Evolutionary conservation across 2,329 filamentous ascomycete species (phyloP).

Genomic region (Botrytis fabae): DNA sequence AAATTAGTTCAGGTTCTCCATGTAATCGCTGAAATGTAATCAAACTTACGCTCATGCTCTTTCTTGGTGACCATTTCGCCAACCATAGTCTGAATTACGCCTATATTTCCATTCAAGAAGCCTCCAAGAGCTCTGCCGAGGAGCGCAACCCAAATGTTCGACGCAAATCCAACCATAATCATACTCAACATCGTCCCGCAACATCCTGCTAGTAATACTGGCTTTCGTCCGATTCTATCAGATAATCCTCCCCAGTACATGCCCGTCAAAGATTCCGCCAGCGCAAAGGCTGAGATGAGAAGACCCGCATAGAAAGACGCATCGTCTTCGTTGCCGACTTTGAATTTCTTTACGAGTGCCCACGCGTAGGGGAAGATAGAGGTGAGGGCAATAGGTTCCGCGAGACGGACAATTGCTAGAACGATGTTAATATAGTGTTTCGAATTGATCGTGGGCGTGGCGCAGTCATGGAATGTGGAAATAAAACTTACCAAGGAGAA

Average conservation of each 20-base stretch:
- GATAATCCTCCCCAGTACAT: constrained; percentile 87
- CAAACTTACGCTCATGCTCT: constrained; percentile 28
- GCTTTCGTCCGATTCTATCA: constrained; percentile 81
- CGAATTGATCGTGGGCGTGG: constrained; percentile 9
- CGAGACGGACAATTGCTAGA: constrained; percentile 84
- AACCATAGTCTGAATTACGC: constrained; percentile 84
- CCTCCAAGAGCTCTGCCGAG: constrained; percentile 75
- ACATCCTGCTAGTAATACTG: constrained; percentile 78
- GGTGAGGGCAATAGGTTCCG: constrained; percentile 88
- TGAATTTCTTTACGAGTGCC: constrained; percentile 75
- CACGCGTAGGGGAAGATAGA: constrained; percentile 93
- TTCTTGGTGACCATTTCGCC: constrained; percentile 75
- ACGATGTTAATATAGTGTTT: constrained; percentile 25
- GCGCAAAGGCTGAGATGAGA: constrained; percentile 82
- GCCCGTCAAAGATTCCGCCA: constrained; percentile 79
- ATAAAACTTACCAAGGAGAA: constrained; percentile 69
- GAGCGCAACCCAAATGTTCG: constrained; percentile 82
- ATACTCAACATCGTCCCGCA: constrained; percentile 80
- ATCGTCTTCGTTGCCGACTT: constrained; percentile 70
- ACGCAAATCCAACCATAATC: constrained; percentile 77
- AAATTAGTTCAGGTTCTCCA: constrained; percentile 4
- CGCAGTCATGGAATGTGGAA: constrained; percentile 17
- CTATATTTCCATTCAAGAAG: constrained; percentile 86
- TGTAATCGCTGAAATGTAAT: background rate
- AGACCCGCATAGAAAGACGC: constrained; percentile 86